Conservation (phyloP, 2,329 filamentous ascomycete genomes). For the Cadophora sp. region DNA sequence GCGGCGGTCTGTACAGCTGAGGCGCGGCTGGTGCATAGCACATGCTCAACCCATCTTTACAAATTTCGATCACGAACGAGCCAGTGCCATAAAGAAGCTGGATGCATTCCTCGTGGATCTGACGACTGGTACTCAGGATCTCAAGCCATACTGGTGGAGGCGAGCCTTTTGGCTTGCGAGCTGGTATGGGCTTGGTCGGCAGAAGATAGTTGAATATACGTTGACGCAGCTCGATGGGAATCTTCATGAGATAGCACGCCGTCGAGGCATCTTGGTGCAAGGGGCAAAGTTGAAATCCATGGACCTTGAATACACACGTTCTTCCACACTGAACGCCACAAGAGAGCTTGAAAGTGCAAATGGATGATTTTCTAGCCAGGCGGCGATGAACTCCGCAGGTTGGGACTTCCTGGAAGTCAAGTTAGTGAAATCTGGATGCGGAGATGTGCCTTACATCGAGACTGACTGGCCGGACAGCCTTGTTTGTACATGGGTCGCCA, state of each 20-base stretch:
- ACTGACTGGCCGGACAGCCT: neutral
- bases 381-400: slow-evolving; percentile 9
- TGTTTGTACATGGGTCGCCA: neutral
- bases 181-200: slow-evolving; percentile 24
- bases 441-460: neutral
- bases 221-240: slow-evolving; percentile 30
- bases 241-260: slow-evolving; percentile 29
- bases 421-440: neutral
- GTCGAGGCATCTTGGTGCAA: slow-evolving; percentile 18
- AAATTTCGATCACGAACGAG: slow-evolving; percentile 29
- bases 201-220: slow-evolving; percentile 30
- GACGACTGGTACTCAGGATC: slow-evolving; percentile 28
- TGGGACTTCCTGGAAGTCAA: neutral
- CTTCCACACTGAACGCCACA: slow-evolving; percentile 31
- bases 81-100: slow-evolving; percentile 28
- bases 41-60: slow-evolving; percentile 26
- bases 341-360: slow-evolving; percentile 24
- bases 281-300: slow-evolving; percentile 30
- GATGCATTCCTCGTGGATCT: slow-evolving; percentile 30
- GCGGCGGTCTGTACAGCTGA: neutral
- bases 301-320: slow-evolving; percentile 24
- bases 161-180: slow-evolving; percentile 10
- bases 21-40: slow-evolving; percentile 19
- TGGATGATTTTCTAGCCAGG: neutral
- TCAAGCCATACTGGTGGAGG: slow-evolving; percentile 12